Conservation (phyloP, 768 basidiomycete genomes). For the Phylloporus sp. region DNA sequence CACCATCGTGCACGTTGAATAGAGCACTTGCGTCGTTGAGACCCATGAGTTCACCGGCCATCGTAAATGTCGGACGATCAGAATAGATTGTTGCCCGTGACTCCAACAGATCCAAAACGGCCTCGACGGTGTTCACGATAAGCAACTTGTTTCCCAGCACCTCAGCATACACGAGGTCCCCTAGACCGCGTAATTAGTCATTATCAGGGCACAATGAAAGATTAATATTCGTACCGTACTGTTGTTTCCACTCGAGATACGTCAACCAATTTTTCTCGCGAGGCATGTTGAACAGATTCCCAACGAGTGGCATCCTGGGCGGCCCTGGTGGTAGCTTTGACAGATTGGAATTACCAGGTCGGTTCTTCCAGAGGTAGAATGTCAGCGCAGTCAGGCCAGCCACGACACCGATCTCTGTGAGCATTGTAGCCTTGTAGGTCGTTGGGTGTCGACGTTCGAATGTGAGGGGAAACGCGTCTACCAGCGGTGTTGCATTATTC, state of each 20-base stretch:
- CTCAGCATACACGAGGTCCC: conserved; percentile 29
- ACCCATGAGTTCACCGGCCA: conserved; percentile 36
- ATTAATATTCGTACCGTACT: conserved; percentile 1
- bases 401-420: too few relatives aligned
- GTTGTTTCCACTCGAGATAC: conserved; percentile 9
- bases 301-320: neutral
- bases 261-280: conserved; percentile 7
- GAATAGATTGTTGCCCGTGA: conserved; percentile 27
- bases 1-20: neutral
- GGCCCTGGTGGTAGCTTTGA: conserved; percentile 11
- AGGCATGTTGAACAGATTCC: conserved; percentile 9
- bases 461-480: too few relatives aligned
- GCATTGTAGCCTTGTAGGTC: too few relatives aligned
- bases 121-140: conserved; percentile 29
- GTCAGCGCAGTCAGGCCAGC: too few relatives aligned
- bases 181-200: conserved; percentile 8
- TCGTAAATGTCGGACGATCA: conserved; percentile 32
- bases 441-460: too few relatives aligned
- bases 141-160: conserved; percentile 27
- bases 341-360: neutral
- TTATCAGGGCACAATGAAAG: neutral
- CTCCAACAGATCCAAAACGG: conserved; percentile 29
- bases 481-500: too few relatives aligned
- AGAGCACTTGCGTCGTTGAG: conserved; percentile 15
- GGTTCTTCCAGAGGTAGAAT: conserved; percentile 6